Percentiles rank a stretch among this genome's conserved stretches.
These are phyloP conservation scores for Termitomyces sp. DNA, from an alignment of 768 basidiomycete species.

Conservation along the genomic window DNA sequence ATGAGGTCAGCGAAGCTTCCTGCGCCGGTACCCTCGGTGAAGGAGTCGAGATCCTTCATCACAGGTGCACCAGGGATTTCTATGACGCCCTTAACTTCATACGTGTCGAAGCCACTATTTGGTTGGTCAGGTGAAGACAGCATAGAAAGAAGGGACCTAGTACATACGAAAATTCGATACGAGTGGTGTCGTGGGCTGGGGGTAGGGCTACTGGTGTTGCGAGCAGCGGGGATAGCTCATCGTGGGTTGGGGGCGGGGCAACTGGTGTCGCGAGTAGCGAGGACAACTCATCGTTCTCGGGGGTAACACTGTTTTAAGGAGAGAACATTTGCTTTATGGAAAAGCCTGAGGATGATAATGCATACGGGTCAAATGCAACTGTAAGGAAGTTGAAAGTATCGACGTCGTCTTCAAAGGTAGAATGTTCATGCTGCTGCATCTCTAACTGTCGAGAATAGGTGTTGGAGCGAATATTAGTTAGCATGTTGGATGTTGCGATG, in stretches of 20 bases:
- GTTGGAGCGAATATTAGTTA: background rate
- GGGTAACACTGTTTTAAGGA: background rate
- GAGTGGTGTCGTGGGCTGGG: conserved; percentile 8
- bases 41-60: conserved; percentile 55
- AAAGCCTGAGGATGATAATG: background rate
- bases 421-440: background rate
- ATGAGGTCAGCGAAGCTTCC: conserved; percentile 49
- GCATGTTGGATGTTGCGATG: background rate
- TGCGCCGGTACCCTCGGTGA: conserved; percentile 54
- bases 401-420: background rate
- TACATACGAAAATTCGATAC: conserved; percentile 17
- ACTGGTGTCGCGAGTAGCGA: conserved; percentile 13
- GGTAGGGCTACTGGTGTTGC: conserved; percentile 10
- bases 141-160: conserved; percentile 5
- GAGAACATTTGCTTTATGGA: background rate
- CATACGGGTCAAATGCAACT: conserved; percentile 10
- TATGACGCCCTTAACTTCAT: conserved; percentile 13
- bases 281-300: background rate
- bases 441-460: background rate
- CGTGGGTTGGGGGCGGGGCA: background rate
- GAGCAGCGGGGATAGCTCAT: conserved; percentile 6
- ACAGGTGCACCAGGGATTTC: conserved; percentile 42
- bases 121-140: background rate
- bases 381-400: background rate
- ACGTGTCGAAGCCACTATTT: conserved; percentile 13